Evolutionary conservation across 2,329 filamentous ascomycete genomes (phyloP), one percentile per base, ranked within the genome.

Genomic region (Epichloe scottii): DNA sequence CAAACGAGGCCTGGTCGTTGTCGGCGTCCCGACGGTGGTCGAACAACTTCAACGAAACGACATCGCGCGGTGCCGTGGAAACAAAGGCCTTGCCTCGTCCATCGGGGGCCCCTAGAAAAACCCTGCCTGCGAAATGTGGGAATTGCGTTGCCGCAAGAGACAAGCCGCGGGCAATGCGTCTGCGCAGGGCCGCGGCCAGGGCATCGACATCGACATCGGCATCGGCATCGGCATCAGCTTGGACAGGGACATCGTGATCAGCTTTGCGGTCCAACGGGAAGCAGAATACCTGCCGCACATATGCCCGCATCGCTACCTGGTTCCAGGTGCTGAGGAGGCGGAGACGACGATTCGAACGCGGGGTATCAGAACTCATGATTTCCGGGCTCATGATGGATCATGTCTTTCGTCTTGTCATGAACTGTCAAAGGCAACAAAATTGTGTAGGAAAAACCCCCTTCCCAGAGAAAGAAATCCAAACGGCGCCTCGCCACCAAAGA

Each of bases 41-140:
- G 30, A 53, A 49, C 3, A 58, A 51, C 11, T 55, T 52, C 14
- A 62, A 57, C 1, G 58, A 58, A n/a, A 63, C 61, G 8, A 26
- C 30, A 42, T 54, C 50, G 6, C 46, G 41, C 21, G 47, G n/a
- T 4, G 53, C 54, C 2, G 56, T 55, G 3, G 53, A 52, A 14
- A 63, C 54, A 6, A 53, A 55, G 2, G 60, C 53, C 21, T 54
- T 53, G 14, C 58, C 57, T 19, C 35, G 54, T 8, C 51, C 51
- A 5, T 35, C 14, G 1, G 51, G 38, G 14, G n/a, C n/a, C n/a
- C 53, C 56, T 4, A 61, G 56, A 42, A 59, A 53, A 8, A 66
- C 48, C 17, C 49, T 56, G 4, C 63, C 63, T 0, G 62, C 60
- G 51, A 62, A 62, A 37, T 62, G 57, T 1, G 63, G 62, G 5